These are phyloP conservation scores for Sclerotinia nivalis DNA, from an alignment of 2,329 filamentous ascomycete species.

Conservation along the genomic window DNA sequence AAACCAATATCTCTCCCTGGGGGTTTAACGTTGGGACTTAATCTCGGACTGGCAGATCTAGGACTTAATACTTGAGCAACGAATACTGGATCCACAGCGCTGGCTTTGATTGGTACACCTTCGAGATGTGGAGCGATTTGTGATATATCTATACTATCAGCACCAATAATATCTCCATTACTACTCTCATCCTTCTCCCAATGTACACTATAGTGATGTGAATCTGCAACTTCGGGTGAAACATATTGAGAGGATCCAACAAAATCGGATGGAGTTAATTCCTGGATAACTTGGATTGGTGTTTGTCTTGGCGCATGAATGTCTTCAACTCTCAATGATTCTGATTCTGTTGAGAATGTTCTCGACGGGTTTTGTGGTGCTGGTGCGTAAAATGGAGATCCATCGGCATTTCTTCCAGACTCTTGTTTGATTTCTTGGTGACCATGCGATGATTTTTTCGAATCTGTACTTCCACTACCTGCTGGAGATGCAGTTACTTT, in stretches of 20 bases:
- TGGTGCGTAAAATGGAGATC: constrained; percentile 41
- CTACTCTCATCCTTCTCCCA: constrained; percentile 11
- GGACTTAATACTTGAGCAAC: constrained; percentile 38
- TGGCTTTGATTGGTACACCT: constrained; percentile 57
- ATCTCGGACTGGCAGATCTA: constrained; percentile 33
- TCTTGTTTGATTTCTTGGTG: constrained; percentile 34
- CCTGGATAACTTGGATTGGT: constrained; percentile 38
- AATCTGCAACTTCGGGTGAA: constrained; percentile 24
- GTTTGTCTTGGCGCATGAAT: constrained; percentile 36
- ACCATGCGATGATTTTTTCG: constrained; percentile 13
- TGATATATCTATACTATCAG: constrained; percentile 55
- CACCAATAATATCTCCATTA: constrained; percentile 8
- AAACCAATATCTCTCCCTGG: constrained; percentile 25
- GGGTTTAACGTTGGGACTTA: constrained; percentile 32
- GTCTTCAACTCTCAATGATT: constrained; percentile 36
- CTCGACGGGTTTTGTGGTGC: constrained; percentile 39
- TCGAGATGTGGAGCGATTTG: constrained; percentile 61
- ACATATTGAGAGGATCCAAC: constrained; percentile 22
- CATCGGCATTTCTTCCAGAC: constrained; percentile 41
- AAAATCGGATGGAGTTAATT: constrained; percentile 40
- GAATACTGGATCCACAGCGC: constrained; percentile 47
- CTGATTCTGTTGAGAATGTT: constrained; percentile 35
- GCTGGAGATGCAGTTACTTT: background rate
- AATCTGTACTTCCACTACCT: constrained; percentile 15
- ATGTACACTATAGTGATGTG: constrained; percentile 17